phyloP scores from a whole-genome alignment of 345 rosid genomes.

The Schrenkiella parvula region DNA sequence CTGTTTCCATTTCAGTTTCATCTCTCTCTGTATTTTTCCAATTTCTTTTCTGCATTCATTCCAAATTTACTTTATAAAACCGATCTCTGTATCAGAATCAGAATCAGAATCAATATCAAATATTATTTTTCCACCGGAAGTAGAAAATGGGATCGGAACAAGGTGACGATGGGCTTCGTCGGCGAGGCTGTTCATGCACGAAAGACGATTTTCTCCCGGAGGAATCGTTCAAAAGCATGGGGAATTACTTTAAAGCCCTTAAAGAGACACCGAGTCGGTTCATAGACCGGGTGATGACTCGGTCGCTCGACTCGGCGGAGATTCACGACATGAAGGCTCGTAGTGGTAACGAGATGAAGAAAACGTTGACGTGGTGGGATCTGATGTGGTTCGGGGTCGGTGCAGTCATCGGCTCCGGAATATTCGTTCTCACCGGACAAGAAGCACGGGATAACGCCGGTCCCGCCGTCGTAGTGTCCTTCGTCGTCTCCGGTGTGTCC shows the following conservation, averaged over 20 bases:
- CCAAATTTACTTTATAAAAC: not conserved
- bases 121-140: not conserved
- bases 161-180: conserved; percentile 38
- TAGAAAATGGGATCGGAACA: conserved; percentile 20
- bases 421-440: conserved; percentile 82
- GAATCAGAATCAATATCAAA: not conserved
- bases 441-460: conserved; percentile 55
- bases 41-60: not conserved
- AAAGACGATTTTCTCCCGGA: conserved; percentile 80
- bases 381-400: conserved; percentile 95
- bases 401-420: conserved; percentile 85
- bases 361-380: conserved; percentile 86
- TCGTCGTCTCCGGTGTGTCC: conserved; percentile 71
- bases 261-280: conserved; percentile 57
- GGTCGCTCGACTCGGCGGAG: conserved; percentile 73
- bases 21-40: not conserved
- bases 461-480: conserved; percentile 87
- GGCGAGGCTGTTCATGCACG: conserved; percentile 68
- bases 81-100: conserved; percentile 13
- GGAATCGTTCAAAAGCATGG: conserved; percentile 67
- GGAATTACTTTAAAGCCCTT: conserved; percentile 57
- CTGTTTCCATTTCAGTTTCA: not conserved
- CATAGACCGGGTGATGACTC: conserved; percentile 52
- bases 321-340: conserved; percentile 69
- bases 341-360: conserved; percentile 88